Conservation (phyloP, 2,329 filamentous ascomycete species). For the Ophiostoma himal-ulmi region DNA sequence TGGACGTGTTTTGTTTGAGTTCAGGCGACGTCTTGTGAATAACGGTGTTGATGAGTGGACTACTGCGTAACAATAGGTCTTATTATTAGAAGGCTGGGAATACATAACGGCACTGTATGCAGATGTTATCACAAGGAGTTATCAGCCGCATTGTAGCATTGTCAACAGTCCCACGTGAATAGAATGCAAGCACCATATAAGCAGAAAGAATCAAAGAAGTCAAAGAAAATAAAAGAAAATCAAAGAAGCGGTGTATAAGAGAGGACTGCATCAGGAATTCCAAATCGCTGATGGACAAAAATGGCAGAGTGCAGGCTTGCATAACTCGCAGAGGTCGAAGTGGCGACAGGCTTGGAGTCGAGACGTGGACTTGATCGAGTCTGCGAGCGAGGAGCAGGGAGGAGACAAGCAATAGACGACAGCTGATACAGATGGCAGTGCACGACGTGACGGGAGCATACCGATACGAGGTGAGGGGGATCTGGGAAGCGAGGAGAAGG, state of each 20-base stretch:
- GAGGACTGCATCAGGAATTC: neutral
- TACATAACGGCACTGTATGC: too few relatives aligned
- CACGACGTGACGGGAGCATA: neutral
- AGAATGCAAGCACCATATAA: too few relatives aligned
- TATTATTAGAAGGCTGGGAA: too few relatives aligned
- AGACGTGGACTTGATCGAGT: neutral
- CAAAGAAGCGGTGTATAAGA: neutral
- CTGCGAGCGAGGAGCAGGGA: neutral
- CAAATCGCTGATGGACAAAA: neutral
- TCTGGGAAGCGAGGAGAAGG: neutral
- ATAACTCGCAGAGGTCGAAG: neutral
- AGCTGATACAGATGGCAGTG: neutral
- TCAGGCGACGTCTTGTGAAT: too few relatives aligned
- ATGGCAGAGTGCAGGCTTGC: neutral
- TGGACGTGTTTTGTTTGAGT: too few relatives aligned
- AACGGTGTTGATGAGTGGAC: too few relatives aligned
- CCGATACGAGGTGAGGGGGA: slow-evolving; percentile 2
- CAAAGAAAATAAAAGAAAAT: neutral
- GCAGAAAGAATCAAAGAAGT: neutral
- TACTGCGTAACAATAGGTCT: too few relatives aligned
- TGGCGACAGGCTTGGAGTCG: neutral
- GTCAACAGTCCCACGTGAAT: too few relatives aligned
- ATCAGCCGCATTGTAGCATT: too few relatives aligned
- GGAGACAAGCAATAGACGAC: neutral
- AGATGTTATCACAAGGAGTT: too few relatives aligned